Conservation (phyloP, 352 stramenopile genomes). For the Pythium diclinum region DNA sequence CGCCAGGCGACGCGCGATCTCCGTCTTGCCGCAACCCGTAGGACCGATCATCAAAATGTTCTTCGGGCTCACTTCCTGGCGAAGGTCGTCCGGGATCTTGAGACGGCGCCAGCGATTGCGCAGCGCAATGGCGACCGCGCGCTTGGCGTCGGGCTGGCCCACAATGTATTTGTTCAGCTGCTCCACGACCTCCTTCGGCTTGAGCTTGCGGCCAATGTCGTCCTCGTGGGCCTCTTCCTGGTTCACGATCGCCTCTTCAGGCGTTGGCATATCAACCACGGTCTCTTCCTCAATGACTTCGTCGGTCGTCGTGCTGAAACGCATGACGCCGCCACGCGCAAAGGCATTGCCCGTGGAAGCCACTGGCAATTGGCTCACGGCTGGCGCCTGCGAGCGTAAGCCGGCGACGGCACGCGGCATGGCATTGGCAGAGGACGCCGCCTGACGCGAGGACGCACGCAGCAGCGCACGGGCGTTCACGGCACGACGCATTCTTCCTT, state of each 20-base stretch:
- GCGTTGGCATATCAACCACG: constrained; percentile 14
- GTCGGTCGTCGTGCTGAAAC: constrained; percentile 33
- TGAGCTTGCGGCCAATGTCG: constrained; percentile 83
- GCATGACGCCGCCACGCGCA: constrained; percentile 10
- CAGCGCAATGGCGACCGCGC: constrained; percentile 97
- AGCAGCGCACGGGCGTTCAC: constrained; percentile 42
- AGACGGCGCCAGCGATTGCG: constrained; percentile 97
- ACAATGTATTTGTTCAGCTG: constrained; percentile 98
- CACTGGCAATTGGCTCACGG: constrained; percentile 8
- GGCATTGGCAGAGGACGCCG: background rate
- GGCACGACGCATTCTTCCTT: constrained; percentile 49
- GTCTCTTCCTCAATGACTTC: constrained; percentile 3
- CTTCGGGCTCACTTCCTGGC: constrained; percentile 94
- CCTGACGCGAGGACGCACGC: constrained; percentile 29
- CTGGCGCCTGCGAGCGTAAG: background rate
- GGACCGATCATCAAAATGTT: constrained; percentile 99
- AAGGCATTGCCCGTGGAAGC: constrained; percentile 4
- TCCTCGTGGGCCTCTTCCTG: constrained; percentile 33
- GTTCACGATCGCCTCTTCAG: constrained; percentile 21
- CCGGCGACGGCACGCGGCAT: background rate
- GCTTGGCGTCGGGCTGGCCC: constrained; percentile 96
- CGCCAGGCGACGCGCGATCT: constrained; percentile 96
- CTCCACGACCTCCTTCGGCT: constrained; percentile 92
- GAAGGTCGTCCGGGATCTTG: constrained; percentile 92
- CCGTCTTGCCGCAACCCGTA: constrained; percentile 98